phyloP scores from a whole-genome alignment of 345 rosid species.

The Raphanus raphanistrum region DNA sequence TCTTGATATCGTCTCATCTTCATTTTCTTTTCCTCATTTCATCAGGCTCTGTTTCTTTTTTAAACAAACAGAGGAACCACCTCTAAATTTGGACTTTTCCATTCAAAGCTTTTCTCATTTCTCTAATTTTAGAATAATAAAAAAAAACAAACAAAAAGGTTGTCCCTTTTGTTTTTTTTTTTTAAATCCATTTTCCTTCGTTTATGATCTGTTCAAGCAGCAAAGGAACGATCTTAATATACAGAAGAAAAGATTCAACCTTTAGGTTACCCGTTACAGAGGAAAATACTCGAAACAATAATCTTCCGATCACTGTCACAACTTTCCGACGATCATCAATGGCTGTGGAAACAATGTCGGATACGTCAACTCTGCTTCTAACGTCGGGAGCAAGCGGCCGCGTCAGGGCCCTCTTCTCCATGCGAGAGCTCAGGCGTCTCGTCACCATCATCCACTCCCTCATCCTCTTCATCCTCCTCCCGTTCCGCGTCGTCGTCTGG shows the following conservation, averaged over 20 bases:
- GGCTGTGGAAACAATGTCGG: conserved; percentile 47
- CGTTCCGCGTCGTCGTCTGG: conserved; percentile 51
- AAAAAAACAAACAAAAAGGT: background rate
- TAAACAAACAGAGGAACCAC: conserved; percentile 8
- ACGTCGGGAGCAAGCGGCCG: conserved; percentile 92
- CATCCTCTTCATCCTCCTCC: conserved; percentile 53
- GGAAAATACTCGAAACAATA: background rate
- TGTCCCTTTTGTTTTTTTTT: background rate
- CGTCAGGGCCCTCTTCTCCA: conserved; percentile 61
- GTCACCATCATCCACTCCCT: conserved; percentile 48
- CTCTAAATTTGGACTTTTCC: conserved; percentile 28
- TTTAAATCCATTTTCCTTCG: background rate
- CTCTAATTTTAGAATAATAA: conserved; percentile 25
- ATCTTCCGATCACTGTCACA: background rate
- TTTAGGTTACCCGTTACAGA: background rate
- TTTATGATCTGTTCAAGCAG: conserved; percentile 42
- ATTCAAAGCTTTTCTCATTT: background rate
- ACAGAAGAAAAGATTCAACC: conserved; percentile 12
- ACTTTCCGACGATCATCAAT: conserved; percentile 27
- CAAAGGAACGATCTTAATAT: conserved; percentile 25
- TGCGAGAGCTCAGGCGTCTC: conserved; percentile 49
- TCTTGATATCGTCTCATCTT: background rate
- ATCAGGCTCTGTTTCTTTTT: background rate
- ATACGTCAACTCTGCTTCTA: conserved; percentile 51
- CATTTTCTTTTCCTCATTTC: background rate